Evolutionary conservation across 352 stramenopile genomes (phyloP).

Genomic region (Phytophthora tubulina): DNA sequence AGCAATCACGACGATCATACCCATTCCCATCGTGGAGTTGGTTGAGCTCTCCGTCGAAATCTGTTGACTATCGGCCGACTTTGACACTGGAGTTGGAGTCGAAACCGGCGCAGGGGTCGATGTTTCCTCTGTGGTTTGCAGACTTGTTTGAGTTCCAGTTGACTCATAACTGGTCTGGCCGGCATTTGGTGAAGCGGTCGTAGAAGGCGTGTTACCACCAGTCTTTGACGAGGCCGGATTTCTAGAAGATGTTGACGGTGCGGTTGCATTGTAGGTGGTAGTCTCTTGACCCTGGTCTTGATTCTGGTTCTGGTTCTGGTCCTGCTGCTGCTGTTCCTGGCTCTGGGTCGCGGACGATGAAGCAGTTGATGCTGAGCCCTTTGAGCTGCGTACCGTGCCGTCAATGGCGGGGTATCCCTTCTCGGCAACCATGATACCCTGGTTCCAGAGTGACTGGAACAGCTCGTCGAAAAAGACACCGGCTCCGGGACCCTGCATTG

Average conservation of each 20-base stretch:
- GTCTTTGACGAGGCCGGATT: slow-evolving; percentile 1
- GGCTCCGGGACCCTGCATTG: slow-evolving; percentile 59
- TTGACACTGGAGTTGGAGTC: slow-evolving; percentile 16
- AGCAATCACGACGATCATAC: slow-evolving; percentile 51
- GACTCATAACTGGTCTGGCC: slow-evolving; percentile 24
- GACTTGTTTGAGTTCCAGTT: slow-evolving; percentile 17
- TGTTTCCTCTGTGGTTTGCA: not conserved
- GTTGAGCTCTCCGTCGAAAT: slow-evolving; percentile 45
- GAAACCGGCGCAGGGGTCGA: slow-evolving; percentile 14
- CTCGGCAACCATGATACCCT: slow-evolving; percentile 68
- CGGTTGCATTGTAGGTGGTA: slow-evolving; percentile 26
- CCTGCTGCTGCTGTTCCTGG: not conserved
- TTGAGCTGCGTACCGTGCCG: slow-evolving; percentile 31
- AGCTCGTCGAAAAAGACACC: slow-evolving; percentile 67
- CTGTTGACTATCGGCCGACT: slow-evolving; percentile 25
- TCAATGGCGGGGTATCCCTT: slow-evolving; percentile 50
- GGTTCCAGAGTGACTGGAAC: slow-evolving; percentile 75
- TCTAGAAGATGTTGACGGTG: slow-evolving; percentile 5
- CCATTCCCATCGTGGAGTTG: slow-evolving; percentile 26
- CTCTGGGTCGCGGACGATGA: slow-evolving; percentile 19
- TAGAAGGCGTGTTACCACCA: slow-evolving; percentile 10
- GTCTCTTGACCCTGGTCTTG: slow-evolving; percentile 8
- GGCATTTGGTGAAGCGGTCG: slow-evolving; percentile 5
- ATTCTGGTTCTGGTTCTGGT: slow-evolving; percentile 10
- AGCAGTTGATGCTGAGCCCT: slow-evolving; percentile 20